Base-by-base conservation (phyloP, 1,284 basidiomycete genomes). In the Nidula niveotomentosa region DNA sequence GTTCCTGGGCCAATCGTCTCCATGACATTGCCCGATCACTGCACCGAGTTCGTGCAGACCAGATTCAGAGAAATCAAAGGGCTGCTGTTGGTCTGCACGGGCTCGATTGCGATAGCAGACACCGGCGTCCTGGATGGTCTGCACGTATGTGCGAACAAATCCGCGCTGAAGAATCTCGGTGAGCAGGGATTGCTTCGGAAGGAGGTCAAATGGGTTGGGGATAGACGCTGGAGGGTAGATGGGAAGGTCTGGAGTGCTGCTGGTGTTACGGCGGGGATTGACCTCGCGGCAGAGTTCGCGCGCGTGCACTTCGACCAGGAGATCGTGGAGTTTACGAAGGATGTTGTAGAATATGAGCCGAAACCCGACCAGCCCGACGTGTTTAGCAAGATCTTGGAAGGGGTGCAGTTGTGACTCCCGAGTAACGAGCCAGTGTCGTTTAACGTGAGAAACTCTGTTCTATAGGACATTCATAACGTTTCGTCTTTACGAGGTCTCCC, bases 161-260 rank as follows among this genome's bases (percentile, higher is more conserved):
- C 34, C 0, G 54, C 44, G 0, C n/a, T 65, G 23, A 51, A 52
- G n/a, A 35, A 34, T 5, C 7, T 62, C 1, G 53, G 55, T 3
- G 33, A 52, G 3, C 34, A 15, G 2, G 57, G 57, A 2, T 8
- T 35, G 13, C 52, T 64, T 41, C 51, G 57, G 36, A 58, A 53
- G 51, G 60, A 60, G 13, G 60, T 65, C n/a, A 62, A 59, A 15
- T 67, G 66, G 66, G 50, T 67, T 2, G 60, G 60, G 4, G 62
- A 68, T 51, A 58, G 56, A 23, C 52, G 65, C 39, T 66, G 65
- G 61, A 60, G 58, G 9, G 47, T 60, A 13, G 64, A 66, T 43
- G 61, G 64, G 17, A 65, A 63, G 53, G 48, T 67, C 1, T 67
- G 64, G 65, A 67, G 62, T 37, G 46, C 60, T 1, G 63, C 53